phyloP scores from a whole-genome alignment of 345 rosid species.

The Syzygium jambos region DNA sequence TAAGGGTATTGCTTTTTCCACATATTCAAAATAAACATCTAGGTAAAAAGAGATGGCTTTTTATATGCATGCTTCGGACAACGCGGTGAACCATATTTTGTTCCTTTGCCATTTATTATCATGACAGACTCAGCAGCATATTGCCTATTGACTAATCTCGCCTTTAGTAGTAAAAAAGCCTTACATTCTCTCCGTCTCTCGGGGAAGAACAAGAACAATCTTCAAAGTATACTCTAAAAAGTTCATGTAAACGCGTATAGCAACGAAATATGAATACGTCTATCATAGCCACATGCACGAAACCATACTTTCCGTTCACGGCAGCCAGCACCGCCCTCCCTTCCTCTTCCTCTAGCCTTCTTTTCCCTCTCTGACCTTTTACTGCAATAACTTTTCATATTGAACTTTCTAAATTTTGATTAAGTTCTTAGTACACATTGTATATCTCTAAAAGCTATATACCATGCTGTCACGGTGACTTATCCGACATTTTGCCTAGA shows the following conservation, averaged over 20 bases:
- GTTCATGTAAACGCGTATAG: neutral
- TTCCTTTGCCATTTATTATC: neutral
- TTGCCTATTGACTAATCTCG: neutral
- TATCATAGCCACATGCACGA: neutral
- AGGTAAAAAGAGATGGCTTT: neutral
- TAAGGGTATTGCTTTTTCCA: neutral
- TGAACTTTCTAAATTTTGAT: neutral
- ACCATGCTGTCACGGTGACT: neutral
- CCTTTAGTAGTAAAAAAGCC: neutral
- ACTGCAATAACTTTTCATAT: neutral
- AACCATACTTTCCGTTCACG: neutral
- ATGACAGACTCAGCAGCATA: neutral
- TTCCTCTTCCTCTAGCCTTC: neutral
- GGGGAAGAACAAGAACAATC: neutral
- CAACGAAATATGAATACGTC: neutral
- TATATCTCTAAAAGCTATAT: neutral
- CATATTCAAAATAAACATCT: neutral
- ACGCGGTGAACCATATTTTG: neutral
- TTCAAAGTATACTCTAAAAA: neutral
- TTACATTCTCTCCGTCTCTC: neutral
- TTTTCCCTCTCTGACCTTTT: neutral
- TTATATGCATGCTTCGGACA: neutral
- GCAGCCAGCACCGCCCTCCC: neutral
- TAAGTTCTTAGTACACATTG: neutral
- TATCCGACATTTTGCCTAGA: neutral